Percentiles rank a stretch among this genome's conserved stretches.
Conservation (phyloP, 2,329 filamentous ascomycete species). For the Penicillium sp. region DNA sequence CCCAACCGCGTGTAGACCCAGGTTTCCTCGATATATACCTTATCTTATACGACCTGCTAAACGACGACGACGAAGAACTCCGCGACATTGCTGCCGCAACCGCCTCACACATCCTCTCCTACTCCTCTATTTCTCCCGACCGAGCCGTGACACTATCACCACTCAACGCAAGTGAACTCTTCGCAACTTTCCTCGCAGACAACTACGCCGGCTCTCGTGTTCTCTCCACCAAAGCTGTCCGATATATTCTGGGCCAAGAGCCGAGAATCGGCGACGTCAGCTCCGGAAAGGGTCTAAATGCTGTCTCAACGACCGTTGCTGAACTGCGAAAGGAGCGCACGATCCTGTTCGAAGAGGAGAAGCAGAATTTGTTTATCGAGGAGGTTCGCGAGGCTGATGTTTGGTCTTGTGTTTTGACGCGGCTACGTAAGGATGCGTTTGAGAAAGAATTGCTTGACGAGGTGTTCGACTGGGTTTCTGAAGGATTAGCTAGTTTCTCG, state of each 20-base stretch:
- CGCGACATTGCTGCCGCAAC: constrained; percentile 64
- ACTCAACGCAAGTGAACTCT: constrained; percentile 51
- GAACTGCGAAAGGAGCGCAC: constrained; percentile 45
- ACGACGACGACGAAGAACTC: constrained; percentile 92
- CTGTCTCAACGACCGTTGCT: constrained; percentile 37
- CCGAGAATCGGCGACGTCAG: constrained; percentile 29
- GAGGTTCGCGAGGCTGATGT: constrained; percentile 72
- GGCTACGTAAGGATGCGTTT: constrained; percentile 32
- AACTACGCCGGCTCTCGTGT: constrained; percentile 38
- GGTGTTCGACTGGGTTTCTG: constrained; percentile 38
- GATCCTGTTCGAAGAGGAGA: constrained; percentile 80
- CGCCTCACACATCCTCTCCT: constrained; percentile 43
- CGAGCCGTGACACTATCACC: constrained; percentile 49
- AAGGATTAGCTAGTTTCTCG: constrained; percentile 36
- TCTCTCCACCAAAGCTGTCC: constrained; percentile 43
- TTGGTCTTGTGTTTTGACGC: constrained; percentile 65
- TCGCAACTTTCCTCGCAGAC: constrained; percentile 41
- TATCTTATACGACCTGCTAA: constrained; percentile 74
- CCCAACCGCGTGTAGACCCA: constrained; percentile 29
- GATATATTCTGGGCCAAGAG: constrained; percentile 44
- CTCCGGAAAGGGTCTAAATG: constrained; percentile 19
- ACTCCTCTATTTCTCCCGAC: constrained; percentile 35
- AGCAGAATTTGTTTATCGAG: constrained; percentile 93
- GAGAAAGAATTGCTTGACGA: constrained; percentile 26
- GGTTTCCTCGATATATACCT: constrained; percentile 63